phyloP scores from a whole-genome alignment of 2,329 filamentous ascomycete genomes.

The Paracorniculantispora psalliotae region DNA sequence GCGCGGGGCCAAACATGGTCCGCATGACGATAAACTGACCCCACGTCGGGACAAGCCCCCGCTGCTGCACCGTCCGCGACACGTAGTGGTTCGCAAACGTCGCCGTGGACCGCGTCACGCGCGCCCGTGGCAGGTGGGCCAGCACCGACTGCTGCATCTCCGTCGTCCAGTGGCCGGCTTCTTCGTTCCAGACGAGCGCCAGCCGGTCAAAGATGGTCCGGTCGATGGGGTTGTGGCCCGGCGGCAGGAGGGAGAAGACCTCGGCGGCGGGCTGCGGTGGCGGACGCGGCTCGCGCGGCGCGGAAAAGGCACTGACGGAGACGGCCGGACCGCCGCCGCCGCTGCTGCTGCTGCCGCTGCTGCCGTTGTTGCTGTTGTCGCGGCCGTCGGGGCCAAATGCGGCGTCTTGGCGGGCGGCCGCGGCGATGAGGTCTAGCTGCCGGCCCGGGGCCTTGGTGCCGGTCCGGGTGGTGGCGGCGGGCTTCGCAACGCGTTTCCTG shows the following conservation, averaged over 20 bases:
- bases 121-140: not conserved
- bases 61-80: not conserved
- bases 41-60: not conserved
- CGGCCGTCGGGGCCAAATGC: too few relatives aligned
- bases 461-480: not conserved
- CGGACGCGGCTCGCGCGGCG: not conserved
- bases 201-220: not conserved
- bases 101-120: not conserved
- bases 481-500: not conserved
- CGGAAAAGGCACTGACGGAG: not conserved
- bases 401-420: not conserved
- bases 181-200: slow-evolving; percentile 3
- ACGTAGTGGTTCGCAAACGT: not conserved
- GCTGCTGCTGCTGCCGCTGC: not conserved
- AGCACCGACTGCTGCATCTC: not conserved
- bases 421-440: not conserved
- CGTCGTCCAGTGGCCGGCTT: not conserved
- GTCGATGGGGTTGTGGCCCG: slow-evolving; percentile 5
- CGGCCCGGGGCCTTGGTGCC: not conserved
- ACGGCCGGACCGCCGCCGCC: not conserved
- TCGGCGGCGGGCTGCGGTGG: not conserved
- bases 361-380: not conserved
- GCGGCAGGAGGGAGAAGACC: not conserved
- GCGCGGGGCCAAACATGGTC: slow-evolving; percentile 8
- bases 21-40: slow-evolving; percentile 4